Evolutionary conservation across 192 early-diverging fungal genomes (phyloP), one percentile per base, ranked within the genome.

Genomic region (Entomortierella parvispora): DNA sequence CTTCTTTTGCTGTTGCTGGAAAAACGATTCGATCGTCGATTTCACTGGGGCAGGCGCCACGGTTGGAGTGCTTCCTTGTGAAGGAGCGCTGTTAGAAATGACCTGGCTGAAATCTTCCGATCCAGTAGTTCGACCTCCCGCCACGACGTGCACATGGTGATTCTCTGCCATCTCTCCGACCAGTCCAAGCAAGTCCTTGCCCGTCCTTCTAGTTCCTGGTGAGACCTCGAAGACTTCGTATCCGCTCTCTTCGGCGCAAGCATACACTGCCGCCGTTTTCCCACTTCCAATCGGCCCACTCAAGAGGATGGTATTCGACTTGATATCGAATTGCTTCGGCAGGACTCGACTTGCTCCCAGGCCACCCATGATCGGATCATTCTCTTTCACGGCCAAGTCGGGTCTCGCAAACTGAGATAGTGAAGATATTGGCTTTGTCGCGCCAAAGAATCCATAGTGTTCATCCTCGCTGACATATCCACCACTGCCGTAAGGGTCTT

Each of bases 141-240:
- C 43, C 22, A 77, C 64, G 45, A 86, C 82, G 3, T 70, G 59
- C 5, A 95, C 90, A n/a, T 83, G 86, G 54, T 96, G 94, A 48
- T 87, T 94, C 51, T 87, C 75, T 0, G 92, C 91, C 57, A 90
- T 89, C 55, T 93, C 93, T 3, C 89, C 88, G 0, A 94, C 70
- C 14, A 86, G 56, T 4, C 69, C 81, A 37, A 88, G 20, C 0
- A 96, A 65, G n/a, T 93, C 92, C 54, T 90, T 92, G 26, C 90
- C 90, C 12, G 85, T 88, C 28, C 94, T 86, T 23, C 84, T 79
- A 63, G 83, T 80, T 2, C 89, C 88, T 0, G 92, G 81, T 64
- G 93, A 85, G 3, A 93, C 82, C 74, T 96, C 94, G 61, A 91
- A 84, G 18, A 94, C 89, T 28, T 91, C 88, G 65, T 88, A 96